Evolutionary conservation across 1,139 yeast species (phyloP).

Genomic region (Ogataea hybrid): DNA sequence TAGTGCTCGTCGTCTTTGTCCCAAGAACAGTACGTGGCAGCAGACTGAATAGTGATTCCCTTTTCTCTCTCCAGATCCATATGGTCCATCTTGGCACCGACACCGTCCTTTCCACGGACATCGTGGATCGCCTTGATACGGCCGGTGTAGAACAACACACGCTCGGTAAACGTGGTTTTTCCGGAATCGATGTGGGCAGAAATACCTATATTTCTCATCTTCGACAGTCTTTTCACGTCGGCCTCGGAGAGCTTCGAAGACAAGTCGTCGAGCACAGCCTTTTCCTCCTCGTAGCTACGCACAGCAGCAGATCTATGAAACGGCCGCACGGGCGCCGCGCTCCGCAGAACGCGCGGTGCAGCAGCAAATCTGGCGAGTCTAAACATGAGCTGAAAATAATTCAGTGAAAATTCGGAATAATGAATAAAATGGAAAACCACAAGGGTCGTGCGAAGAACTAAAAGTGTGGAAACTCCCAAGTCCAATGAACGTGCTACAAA

Average conservation of each 20-base stretch:
- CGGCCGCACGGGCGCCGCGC: conserved; percentile 13
- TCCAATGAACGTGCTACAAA: too few species aligned
- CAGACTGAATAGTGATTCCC: conserved; percentile 97
- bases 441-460: neutral
- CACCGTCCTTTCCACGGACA: conserved; percentile 96
- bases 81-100: conserved; percentile 98
- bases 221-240: conserved; percentile 53
- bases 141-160: conserved; percentile 95
- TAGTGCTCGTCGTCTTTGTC: conserved; percentile 64
- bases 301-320: conserved; percentile 23
- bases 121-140: conserved; percentile 97
- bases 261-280: conserved; percentile 62
- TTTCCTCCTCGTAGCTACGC: conserved; percentile 65
- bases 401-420: neutral
- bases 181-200: conserved; percentile 98
- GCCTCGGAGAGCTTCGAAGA: conserved; percentile 46
- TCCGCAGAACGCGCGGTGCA: neutral
- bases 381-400: conserved; percentile 2
- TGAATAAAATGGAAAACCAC: neutral
- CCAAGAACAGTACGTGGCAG: conserved; percentile 99
- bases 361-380: conserved; percentile 5
- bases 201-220: conserved; percentile 91
- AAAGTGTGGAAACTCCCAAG: neutral
- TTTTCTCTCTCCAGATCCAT: conserved; percentile 98
- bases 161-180: conserved; percentile 94